Evolutionary conservation across 2,329 filamentous ascomycete species (phyloP).

Genomic region (Sporothrix euskadiensis): DNA sequence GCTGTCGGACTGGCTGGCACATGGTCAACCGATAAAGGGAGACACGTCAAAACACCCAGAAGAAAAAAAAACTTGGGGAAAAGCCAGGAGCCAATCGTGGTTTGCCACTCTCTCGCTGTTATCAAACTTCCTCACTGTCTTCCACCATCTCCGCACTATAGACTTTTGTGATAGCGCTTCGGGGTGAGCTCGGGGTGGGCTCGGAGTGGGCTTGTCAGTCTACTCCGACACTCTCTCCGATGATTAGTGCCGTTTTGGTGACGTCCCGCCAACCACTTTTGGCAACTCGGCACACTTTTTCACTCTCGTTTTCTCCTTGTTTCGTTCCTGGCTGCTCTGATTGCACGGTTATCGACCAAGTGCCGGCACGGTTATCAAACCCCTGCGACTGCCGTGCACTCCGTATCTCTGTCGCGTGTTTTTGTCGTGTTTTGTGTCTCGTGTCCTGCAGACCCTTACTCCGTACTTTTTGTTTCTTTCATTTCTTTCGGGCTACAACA

Average conservation of each 20-base stretch:
- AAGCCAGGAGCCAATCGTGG: not conserved
- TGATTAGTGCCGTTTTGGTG: not conserved
- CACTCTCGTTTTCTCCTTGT: not conserved
- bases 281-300: slow-evolving; percentile 6
- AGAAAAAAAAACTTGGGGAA: not conserved
- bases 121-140: not conserved
- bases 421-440: not conserved
- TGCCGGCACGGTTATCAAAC: not conserved
- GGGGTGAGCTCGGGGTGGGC: not conserved
- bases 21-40: not conserved
- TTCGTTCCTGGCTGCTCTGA: not conserved
- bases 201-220: not conserved
- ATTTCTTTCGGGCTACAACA: not conserved
- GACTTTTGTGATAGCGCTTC: slow-evolving; percentile 7
- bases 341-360: not conserved
- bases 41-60: not conserved
- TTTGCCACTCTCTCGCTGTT: slow-evolving; percentile 1
- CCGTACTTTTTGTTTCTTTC: not conserved
- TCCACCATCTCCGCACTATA: not conserved
- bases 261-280: not conserved
- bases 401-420: not conserved
- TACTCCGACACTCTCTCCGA: slow-evolving; percentile 13
- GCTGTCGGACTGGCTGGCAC: not conserved
- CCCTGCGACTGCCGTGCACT: too few relatives aligned
- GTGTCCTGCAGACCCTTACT: not conserved